Conservation (phyloP, 805 yeast species). For the Candida qinlingensis region DNA sequence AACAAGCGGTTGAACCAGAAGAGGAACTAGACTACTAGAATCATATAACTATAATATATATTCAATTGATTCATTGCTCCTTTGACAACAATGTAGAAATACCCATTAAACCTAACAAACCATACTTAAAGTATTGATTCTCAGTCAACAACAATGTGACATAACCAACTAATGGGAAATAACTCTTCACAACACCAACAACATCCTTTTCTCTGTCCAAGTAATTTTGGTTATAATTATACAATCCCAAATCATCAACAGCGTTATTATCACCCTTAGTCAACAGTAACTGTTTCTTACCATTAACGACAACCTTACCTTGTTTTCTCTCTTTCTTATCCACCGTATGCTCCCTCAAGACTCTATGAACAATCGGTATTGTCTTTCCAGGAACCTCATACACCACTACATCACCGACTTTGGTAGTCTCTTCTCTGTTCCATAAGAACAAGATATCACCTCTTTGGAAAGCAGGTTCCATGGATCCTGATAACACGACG, state of each 20-base stretch:
- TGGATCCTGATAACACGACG: slow-evolving; percentile 94
- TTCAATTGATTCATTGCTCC: slow-evolving; percentile 32
- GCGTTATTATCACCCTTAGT: slow-evolving; percentile 98
- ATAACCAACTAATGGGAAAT: slow-evolving; percentile 85
- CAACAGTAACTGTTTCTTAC: slow-evolving; percentile 57
- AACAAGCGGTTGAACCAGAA: slow-evolving; percentile 21
- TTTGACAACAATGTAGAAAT: slow-evolving; percentile 58
- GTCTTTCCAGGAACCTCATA: slow-evolving; percentile 73
- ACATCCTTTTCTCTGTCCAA: slow-evolving; percentile 73
- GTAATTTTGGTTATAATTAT: slow-evolving; percentile 70
- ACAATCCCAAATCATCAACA: slow-evolving; percentile 82
- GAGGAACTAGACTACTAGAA: slow-evolving; percentile 30
- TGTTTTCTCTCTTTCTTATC: slow-evolving; percentile 58
- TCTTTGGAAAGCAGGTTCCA: slow-evolving; percentile 99
- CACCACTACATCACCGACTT: slow-evolving; percentile 92
- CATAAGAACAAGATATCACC: slow-evolving; percentile 91
- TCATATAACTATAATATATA: not conserved
- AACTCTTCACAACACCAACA: slow-evolving; percentile 89
- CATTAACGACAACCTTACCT: slow-evolving; percentile 83
- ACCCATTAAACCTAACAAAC: slow-evolving; percentile 69
- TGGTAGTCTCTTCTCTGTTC: slow-evolving; percentile 65
- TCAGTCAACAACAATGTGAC: slow-evolving; percentile 89
- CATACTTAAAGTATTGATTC: slow-evolving; percentile 75
- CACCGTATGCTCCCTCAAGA: slow-evolving; percentile 74
- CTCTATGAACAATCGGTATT: slow-evolving; percentile 97